These are phyloP conservation scores for Gloeopeniophorella convolvens DNA, from an alignment of 768 basidiomycete species.

Conservation along the genomic window DNA sequence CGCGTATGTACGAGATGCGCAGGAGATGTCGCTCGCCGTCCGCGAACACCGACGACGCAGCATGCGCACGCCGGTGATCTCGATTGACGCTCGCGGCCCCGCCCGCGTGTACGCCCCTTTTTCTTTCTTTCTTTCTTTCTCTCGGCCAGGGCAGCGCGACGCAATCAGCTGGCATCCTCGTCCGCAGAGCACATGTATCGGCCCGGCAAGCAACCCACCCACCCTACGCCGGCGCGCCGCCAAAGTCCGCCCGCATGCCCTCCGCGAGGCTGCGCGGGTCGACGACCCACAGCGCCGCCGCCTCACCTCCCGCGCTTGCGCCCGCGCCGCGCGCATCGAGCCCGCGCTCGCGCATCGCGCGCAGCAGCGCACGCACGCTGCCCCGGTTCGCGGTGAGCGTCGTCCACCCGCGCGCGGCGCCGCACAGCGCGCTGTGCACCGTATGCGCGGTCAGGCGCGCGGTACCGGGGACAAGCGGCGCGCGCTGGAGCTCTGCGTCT, in stretches of 20 bases:
- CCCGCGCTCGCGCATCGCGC: conserved; percentile 38
- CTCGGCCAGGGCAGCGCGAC: too few relatives aligned
- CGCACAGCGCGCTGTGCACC: conserved; percentile 63
- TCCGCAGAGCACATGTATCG: too few relatives aligned
- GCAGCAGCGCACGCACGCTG: conserved; percentile 68
- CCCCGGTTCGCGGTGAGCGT: conserved; percentile 83
- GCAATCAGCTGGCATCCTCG: too few relatives aligned
- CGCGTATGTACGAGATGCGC: too few relatives aligned
- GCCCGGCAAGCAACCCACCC: too few relatives aligned
- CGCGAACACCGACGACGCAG: too few relatives aligned
- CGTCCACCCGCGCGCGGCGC: conserved; percentile 67
- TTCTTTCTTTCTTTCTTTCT: too few relatives aligned
- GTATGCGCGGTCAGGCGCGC: conserved; percentile 71
- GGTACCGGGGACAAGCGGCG: conserved; percentile 47
- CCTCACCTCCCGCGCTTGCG: conserved; percentile 18
- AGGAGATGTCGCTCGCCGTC: too few relatives aligned
- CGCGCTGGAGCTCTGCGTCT: conserved; percentile 42
- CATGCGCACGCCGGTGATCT: too few relatives aligned
- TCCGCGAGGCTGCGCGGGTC: conserved; percentile 80
- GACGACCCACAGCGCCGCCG: conserved; percentile 61
- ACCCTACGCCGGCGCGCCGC: conserved; percentile 1
- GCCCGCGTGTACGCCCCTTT: too few relatives aligned
- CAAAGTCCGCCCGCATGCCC: conserved; percentile 35
- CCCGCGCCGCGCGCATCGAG: conserved; percentile 6
- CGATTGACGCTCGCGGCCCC: too few relatives aligned